phyloP scores from a whole-genome alignment of 2,329 filamentous ascomycete species.

The Colletotrichum godetiae region DNA sequence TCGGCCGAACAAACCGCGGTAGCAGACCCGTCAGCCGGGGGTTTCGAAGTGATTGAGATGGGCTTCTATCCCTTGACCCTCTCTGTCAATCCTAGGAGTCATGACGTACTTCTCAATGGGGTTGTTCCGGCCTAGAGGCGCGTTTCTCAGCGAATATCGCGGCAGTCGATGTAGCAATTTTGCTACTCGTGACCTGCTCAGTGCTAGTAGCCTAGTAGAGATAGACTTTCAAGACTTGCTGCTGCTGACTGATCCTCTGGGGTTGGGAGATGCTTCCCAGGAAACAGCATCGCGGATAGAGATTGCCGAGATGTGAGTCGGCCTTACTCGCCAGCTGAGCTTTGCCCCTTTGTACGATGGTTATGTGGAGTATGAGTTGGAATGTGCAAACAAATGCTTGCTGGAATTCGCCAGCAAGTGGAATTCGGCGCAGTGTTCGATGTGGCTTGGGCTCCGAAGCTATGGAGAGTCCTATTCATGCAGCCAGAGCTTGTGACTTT shows the following conservation, averaged over 20 bases:
- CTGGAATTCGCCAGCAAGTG: slow-evolving; percentile 11
- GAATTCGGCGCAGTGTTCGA: background rate
- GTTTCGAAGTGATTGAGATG: slow-evolving; percentile 24
- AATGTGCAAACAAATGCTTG: background rate
- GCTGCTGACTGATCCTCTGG: too few relatives aligned
- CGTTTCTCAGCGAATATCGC: background rate
- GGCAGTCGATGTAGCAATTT: background rate
- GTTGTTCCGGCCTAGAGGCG: background rate
- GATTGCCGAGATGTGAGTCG: background rate
- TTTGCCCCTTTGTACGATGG: too few relatives aligned
- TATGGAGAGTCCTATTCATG: background rate
- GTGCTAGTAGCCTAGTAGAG: too few relatives aligned
- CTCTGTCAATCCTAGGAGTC: background rate
- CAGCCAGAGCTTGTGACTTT: background rate
- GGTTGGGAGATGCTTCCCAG: background rate
- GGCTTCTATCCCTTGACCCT: background rate
- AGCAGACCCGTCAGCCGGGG: background rate
- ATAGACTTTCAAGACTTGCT: background rate
- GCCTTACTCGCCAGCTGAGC: background rate
- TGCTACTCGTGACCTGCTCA: background rate
- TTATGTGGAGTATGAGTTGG: background rate
- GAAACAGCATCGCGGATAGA: background rate
- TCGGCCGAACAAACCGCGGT: slow-evolving; percentile 11
- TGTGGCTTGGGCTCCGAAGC: slow-evolving; percentile 12
- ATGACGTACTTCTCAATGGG: background rate